These are phyloP conservation scores for Phaeotremella fagi DNA, from an alignment of 768 basidiomycete species.

Conservation along the genomic window DNA sequence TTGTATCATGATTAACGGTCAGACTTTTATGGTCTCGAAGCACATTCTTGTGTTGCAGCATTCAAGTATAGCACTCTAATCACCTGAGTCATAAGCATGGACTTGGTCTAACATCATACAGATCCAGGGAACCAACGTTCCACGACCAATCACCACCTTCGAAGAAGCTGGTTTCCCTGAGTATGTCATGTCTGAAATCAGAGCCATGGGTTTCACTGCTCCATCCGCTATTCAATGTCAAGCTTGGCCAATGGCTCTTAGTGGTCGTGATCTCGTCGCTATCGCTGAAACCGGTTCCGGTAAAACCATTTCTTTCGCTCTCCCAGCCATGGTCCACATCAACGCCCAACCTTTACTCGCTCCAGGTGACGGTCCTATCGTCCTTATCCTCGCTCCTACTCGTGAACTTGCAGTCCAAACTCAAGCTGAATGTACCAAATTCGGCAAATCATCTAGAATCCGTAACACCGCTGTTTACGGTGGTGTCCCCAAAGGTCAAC, in stretches of 20 bases:
- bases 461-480: slow-evolving; percentile 99
- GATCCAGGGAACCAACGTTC: slow-evolving; percentile 83
- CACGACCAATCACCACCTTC: slow-evolving; percentile 83
- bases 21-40: no score
- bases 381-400: slow-evolving; percentile 91
- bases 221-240: slow-evolving; percentile 98
- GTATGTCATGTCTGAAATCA: slow-evolving; percentile 89
- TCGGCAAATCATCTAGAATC: slow-evolving; percentile 83
- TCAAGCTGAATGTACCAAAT: slow-evolving; percentile 97
- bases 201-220: slow-evolving; percentile 80
- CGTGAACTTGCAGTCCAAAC: slow-evolving; percentile 98
- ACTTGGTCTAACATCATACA: slow-evolving; percentile 49
- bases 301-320: slow-evolving; percentile 96
- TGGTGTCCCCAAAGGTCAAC: slow-evolving; percentile 96
- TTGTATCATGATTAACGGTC: no score
- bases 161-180: slow-evolving; percentile 96
- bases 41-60: no score
- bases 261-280: slow-evolving; percentile 80
- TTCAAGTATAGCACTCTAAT: no score
- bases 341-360: slow-evolving; percentile 94
- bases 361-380: slow-evolving; percentile 95
- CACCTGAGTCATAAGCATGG: no score
- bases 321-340: slow-evolving; percentile 99
- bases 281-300: slow-evolving; percentile 98
- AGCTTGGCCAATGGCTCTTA: slow-evolving; percentile 98